Conservation (phyloP, 2,329 filamentous ascomycete genomes). For the Leptographium procerum region DNA sequence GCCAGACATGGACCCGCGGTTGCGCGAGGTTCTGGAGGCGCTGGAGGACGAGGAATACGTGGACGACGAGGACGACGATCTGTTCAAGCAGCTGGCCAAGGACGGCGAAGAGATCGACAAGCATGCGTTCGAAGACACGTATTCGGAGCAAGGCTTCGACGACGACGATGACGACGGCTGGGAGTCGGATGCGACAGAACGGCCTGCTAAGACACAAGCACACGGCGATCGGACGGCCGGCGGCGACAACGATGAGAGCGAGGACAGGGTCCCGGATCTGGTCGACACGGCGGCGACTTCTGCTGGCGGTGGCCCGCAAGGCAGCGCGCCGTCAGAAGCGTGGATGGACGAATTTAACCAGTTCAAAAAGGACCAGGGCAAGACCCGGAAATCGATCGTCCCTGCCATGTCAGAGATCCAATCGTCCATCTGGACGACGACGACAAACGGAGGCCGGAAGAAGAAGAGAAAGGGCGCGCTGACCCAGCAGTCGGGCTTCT, state of each 20-base stretch:
- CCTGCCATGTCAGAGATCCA: slow-evolving; percentile 52
- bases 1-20: slow-evolving; percentile 90
- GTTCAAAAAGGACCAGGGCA: slow-evolving; percentile 74
- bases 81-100: slow-evolving; percentile 52
- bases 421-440: slow-evolving; percentile 62
- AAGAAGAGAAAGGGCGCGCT: slow-evolving; percentile 96
- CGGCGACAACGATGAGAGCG: slow-evolving; percentile 29
- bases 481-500: slow-evolving; percentile 80
- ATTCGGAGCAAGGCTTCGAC: slow-evolving; percentile 26
- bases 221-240: slow-evolving; percentile 18
- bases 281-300: slow-evolving; percentile 21
- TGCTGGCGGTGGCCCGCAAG: background rate
- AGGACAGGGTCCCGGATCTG: slow-evolving; percentile 35
- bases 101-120: slow-evolving; percentile 42
- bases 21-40: slow-evolving; percentile 85
- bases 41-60: slow-evolving; percentile 94
- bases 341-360: slow-evolving; percentile 92
- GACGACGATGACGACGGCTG: slow-evolving; percentile 69
- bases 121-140: slow-evolving; percentile 63
- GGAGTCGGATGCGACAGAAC: slow-evolving; percentile 90
- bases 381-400: slow-evolving; percentile 19
- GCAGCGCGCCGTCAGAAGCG: slow-evolving; percentile 18
- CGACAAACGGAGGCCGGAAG: slow-evolving; percentile 64
- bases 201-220: slow-evolving; percentile 37
- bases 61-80: slow-evolving; percentile 73